These are phyloP conservation scores for Eimeria necatrix DNA, from an alignment of 169 alveolate genomes.

Conservation along the genomic window DNA sequence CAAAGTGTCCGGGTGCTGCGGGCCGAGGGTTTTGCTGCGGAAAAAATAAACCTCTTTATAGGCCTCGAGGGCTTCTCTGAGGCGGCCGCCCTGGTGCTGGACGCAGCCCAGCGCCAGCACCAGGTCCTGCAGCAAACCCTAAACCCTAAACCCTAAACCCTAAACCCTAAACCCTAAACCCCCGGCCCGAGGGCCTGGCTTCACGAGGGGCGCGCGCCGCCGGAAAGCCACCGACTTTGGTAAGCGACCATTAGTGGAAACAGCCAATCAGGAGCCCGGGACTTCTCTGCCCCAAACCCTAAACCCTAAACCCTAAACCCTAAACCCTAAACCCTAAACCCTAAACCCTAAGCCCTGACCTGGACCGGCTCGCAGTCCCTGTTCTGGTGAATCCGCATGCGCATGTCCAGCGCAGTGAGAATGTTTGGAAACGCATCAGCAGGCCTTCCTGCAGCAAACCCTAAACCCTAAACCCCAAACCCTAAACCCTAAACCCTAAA, in stretches of 20 bases:
- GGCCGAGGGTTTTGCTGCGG: not conserved
- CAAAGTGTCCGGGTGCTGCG: not conserved
- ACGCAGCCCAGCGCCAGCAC: conserved; percentile 84
- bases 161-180: conserved; percentile 14
- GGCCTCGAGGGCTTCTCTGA: conserved; percentile 81
- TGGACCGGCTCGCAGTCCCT: conserved; percentile 66
- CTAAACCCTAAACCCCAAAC: no score
- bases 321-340: no score
- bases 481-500: conserved; percentile 9
- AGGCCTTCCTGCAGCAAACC: conserved; percentile 55
- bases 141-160: conserved; percentile 16
- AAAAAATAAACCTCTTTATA: conserved; percentile 83
- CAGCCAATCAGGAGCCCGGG: no score
- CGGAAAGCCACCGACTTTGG: no score
- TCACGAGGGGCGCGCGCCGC: no score
- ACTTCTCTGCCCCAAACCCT: no score
- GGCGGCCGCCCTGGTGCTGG: conserved; percentile 85
- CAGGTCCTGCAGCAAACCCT: conserved; percentile 67
- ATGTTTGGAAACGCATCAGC: conserved; percentile 79
- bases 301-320: no score
- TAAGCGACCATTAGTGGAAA: no score
- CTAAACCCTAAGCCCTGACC: no score
- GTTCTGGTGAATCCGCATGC: conserved; percentile 77
- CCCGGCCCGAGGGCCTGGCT: no score
- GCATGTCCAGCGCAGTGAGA: conserved; percentile 82